Evolutionary conservation across 371 early-diverging fungal genomes (phyloP).

Genomic region (Zychaea mexicana): DNA sequence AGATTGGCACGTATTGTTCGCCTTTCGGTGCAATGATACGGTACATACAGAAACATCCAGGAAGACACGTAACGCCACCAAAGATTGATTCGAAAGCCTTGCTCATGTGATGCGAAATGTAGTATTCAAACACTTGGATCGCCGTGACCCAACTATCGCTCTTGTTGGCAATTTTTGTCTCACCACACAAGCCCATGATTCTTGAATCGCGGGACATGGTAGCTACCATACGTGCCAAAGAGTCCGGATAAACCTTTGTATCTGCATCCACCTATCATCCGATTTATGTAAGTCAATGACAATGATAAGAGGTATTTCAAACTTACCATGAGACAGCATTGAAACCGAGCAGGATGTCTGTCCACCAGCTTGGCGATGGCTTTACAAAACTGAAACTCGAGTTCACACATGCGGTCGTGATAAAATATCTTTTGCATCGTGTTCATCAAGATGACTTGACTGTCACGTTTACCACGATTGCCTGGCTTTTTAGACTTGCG

Average conservation of each 20-base stretch:
- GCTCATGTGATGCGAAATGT: conserved; percentile 92
- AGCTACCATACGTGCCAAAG: conserved; percentile 77
- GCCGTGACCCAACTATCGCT: conserved; percentile 84
- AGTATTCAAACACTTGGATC: conserved; percentile 98
- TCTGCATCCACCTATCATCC: conserved; percentile 96
- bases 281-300: neutral
- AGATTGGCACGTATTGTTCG: conserved; percentile 65
- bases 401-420: conserved; percentile 92
- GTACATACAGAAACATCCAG: conserved; percentile 98
- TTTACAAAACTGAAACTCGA: conserved; percentile 95
- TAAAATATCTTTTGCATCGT: conserved; percentile 91
- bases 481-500: conserved; percentile 51
- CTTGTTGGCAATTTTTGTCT: conserved; percentile 89
- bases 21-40: conserved; percentile 84
- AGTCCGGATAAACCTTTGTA: conserved; percentile 86
- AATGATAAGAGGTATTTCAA: neutral
- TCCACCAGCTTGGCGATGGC: conserved; percentile 85
- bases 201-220: conserved; percentile 78
- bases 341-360: conserved; percentile 83
- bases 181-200: conserved; percentile 88
- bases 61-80: conserved; percentile 96
- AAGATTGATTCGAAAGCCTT: conserved; percentile 97
- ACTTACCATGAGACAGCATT: conserved; percentile 89
- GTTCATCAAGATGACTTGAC: conserved; percentile 85
- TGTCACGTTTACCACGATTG: conserved; percentile 61